Percentiles rank a stretch among this genome's conserved stretches.
phyloP scores from a whole-genome alignment of 495 filamentous ascomycete species.

The Mycothermus thermophilus region DNA sequence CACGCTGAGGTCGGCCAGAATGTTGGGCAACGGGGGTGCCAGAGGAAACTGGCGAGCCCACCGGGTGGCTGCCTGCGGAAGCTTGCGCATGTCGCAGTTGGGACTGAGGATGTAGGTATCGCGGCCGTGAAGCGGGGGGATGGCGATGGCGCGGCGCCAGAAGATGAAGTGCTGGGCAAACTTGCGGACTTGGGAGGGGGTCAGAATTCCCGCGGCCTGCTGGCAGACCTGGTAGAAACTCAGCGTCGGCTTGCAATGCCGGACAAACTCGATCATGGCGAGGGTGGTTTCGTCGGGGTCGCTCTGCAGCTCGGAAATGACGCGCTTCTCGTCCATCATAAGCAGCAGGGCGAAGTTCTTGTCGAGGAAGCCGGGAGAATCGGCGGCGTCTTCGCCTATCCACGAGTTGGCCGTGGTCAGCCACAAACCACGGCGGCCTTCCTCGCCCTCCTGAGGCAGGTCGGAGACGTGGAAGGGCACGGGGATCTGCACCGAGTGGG shows the following conservation, averaged over 20 bases:
- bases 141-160: constrained; percentile 83
- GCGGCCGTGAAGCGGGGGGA: constrained; percentile 76
- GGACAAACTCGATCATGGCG: constrained; percentile 69
- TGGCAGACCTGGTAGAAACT: constrained; percentile 66
- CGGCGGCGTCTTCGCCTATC: constrained; percentile 47
- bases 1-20: constrained; percentile 63
- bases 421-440: constrained; percentile 61
- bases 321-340: constrained; percentile 67
- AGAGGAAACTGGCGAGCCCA: constrained; percentile 70
- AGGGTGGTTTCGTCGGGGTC: constrained; percentile 58
- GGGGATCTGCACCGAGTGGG: constrained; percentile 78
- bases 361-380: constrained; percentile 49
- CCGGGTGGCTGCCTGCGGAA: constrained; percentile 53
- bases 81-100: constrained; percentile 66
- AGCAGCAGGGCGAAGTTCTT: constrained; percentile 79
- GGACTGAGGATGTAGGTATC: constrained; percentile 92
- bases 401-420: constrained; percentile 74
- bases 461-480: constrained; percentile 60
- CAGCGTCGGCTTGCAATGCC: constrained; percentile 67
- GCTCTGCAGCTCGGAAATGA: constrained; percentile 68
- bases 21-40: constrained; percentile 66
- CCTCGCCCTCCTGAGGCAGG: constrained; percentile 50
- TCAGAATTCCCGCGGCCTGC: constrained; percentile 46
- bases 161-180: constrained; percentile 86
- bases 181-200: constrained; percentile 64